These are phyloP conservation scores for Cryptococcus sp. DNA, from an alignment of 1,284 basidiomycete genomes.

Conservation along the genomic window DNA sequence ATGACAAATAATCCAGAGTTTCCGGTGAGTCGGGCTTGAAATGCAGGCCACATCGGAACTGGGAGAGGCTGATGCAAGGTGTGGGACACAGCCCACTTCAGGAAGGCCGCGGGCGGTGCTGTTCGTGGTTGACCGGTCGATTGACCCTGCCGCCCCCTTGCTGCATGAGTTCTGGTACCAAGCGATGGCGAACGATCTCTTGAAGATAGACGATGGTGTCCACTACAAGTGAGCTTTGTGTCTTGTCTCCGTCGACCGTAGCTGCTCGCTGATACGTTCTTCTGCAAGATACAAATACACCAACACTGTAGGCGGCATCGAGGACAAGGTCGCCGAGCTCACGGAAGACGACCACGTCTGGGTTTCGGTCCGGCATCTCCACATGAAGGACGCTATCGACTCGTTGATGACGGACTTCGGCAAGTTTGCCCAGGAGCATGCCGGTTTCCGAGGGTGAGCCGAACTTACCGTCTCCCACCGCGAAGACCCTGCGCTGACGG, in stretches of 20 bases:
- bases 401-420: constrained; percentile 93
- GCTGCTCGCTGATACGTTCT: neutral
- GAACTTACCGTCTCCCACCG: neutral
- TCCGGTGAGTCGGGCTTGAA: constrained; percentile 57
- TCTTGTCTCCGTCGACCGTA: neutral
- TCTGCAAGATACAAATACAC: constrained; percentile 77
- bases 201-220: constrained; percentile 80
- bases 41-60: no score
- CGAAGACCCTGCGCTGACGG: constrained; percentile 6
- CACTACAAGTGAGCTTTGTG: constrained; percentile 69
- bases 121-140: constrained; percentile 89
- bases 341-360: constrained; percentile 86
- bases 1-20: constrained; percentile 81
- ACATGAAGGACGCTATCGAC: constrained; percentile 98
- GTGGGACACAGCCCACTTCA: constrained; percentile 29
- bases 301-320: constrained; percentile 67
- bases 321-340: constrained; percentile 80
- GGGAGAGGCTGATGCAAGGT: no score
- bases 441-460: constrained; percentile 67
- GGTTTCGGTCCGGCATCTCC: constrained; percentile 89
- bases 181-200: constrained; percentile 94
- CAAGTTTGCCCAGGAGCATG: constrained; percentile 87
- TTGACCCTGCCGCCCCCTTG: constrained; percentile 88
- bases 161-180: constrained; percentile 99
- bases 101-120: constrained; percentile 67